phyloP scores from a whole-genome alignment of 2,329 filamentous ascomycete genomes.

The Colletotrichum sp. region DNA sequence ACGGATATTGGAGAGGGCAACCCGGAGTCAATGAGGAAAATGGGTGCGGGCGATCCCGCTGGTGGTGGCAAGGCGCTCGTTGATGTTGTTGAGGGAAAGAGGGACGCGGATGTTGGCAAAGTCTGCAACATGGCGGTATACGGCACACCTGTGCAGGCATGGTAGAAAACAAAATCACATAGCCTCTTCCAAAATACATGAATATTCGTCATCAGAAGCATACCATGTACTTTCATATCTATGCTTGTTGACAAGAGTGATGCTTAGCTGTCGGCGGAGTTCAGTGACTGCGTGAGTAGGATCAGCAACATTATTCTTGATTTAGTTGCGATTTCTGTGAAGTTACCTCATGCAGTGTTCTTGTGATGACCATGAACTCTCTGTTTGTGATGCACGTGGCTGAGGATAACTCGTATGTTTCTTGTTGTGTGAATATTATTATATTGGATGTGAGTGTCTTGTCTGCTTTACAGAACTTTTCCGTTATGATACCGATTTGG shows the following conservation, averaged over 20 bases:
- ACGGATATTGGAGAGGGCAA: not conserved
- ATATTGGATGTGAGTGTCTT: not conserved
- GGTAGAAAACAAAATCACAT: not conserved
- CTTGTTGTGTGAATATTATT: fast-evolving
- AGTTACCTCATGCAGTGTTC: too few relatives aligned
- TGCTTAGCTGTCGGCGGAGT: too few relatives aligned
- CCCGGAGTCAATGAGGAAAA: not conserved
- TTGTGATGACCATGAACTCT: too few relatives aligned
- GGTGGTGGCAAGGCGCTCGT: not conserved
- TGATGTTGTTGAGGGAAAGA: not conserved
- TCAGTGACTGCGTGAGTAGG: too few relatives aligned
- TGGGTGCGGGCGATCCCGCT: not conserved
- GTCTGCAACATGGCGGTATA: not conserved
- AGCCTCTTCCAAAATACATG: fast-evolving
- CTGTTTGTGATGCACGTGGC: too few relatives aligned
- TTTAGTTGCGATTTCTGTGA: too few relatives aligned
- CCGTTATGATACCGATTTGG: not conserved
- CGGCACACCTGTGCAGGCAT: not conserved
- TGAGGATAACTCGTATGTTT: too few relatives aligned
- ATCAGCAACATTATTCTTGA: too few relatives aligned
- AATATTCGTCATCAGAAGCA: fast-evolving
- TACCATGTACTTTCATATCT: too few relatives aligned
- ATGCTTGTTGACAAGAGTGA: too few relatives aligned
- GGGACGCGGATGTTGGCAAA: not conserved
- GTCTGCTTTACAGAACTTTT: fast-evolving